phyloP scores from a whole-genome alignment of 257 asterid genomes.

The Solanum piurae region DNA sequence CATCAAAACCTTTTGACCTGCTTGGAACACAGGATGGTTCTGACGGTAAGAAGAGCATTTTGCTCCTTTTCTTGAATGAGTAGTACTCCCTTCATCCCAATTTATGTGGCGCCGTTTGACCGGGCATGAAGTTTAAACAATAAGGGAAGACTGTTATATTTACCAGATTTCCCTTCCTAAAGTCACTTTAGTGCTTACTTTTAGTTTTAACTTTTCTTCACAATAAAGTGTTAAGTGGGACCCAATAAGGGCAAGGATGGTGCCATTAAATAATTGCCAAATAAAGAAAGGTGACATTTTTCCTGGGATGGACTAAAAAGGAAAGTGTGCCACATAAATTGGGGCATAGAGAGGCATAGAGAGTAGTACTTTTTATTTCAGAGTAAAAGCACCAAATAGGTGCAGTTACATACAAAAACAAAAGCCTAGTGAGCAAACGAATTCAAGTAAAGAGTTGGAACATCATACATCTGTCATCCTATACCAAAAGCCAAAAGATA shows the following conservation, averaged over 20 bases:
- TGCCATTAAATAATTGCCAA: neutral
- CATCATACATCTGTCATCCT: neutral
- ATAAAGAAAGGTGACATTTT: neutral
- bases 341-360: neutral
- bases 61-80: constrained; percentile 1
- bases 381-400: neutral
- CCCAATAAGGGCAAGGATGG: neutral
- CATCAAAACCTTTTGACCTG: constrained; percentile 63
- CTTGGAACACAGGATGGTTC: constrained; percentile 61
- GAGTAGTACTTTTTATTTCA: neutral
- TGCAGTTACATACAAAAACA: neutral
- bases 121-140: neutral
- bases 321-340: neutral
- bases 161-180: neutral
- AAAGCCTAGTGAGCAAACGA: neutral
- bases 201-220: neutral
- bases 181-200: neutral
- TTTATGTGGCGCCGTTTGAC: neutral
- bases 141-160: neutral
- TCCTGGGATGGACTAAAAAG: neutral
- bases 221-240: neutral
- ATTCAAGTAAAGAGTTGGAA: neutral
- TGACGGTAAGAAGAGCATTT: constrained; percentile 33
- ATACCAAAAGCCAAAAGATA: neutral
- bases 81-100: neutral